phyloP scores from a whole-genome alignment of 164 flowering plant species.

The Protea cynaroides region DNA sequence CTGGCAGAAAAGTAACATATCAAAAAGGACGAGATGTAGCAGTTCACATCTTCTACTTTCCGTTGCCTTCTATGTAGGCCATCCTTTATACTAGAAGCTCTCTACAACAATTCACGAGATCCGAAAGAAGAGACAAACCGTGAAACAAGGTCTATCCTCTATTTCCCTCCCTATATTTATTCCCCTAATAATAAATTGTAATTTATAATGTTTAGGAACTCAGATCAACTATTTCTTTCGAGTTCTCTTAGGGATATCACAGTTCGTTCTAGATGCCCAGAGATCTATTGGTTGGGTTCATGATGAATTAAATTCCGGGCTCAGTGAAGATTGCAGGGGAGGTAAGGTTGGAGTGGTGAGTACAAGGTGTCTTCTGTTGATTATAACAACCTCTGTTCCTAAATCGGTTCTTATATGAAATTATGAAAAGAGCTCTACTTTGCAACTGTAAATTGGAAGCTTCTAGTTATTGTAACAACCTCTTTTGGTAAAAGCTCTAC shows the following conservation, averaged over 20 bases:
- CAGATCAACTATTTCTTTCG: neutral
- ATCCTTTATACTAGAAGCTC: slow-evolving; percentile 91
- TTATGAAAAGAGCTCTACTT: too few relatives aligned
- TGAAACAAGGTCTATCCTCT: slow-evolving; percentile 42
- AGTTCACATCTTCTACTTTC: slow-evolving; percentile 34
- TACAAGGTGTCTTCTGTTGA: slow-evolving; percentile 16
- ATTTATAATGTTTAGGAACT: neutral
- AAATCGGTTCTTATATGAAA: too few relatives aligned
- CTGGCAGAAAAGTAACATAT: too few relatives aligned
- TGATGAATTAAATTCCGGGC: slow-evolving; percentile 58
- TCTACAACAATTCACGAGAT: slow-evolving; percentile 79
- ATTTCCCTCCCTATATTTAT: slow-evolving; percentile 14
- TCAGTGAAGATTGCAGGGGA: slow-evolving; percentile 10
- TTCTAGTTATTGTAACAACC: too few relatives aligned
- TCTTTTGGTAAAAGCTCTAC: too few relatives aligned
- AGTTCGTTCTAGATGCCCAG: slow-evolving; percentile 62
- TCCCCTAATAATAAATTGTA: neutral
- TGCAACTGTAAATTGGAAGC: too few relatives aligned
- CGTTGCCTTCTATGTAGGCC: slow-evolving; percentile 60
- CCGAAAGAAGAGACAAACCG: slow-evolving; percentile 62
- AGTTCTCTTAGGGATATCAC: slow-evolving; percentile 46
- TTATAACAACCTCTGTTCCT: too few relatives aligned
- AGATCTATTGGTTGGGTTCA: slow-evolving; percentile 66
- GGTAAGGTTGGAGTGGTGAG: slow-evolving; percentile 6
- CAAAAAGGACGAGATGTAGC: too few relatives aligned